A percentile compares a stretch with the other conserved stretches of the same genome.
These are phyloP conservation scores for Hortiboletus campestris DNA, from an alignment of 768 basidiomycete genomes.

Conservation along the genomic window DNA sequence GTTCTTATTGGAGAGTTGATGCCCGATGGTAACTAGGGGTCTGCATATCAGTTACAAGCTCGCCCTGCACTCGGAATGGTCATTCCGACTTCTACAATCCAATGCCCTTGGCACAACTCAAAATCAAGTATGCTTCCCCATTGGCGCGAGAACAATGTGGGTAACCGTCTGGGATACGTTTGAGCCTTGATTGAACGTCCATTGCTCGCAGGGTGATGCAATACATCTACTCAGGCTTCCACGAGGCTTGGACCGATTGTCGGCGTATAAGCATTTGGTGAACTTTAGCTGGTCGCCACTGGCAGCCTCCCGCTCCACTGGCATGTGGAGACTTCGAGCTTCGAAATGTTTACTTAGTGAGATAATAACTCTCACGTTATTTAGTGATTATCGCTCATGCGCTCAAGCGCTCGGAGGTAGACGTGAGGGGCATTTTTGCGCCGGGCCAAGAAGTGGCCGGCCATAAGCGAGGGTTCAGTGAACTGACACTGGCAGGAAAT, in stretches of 20 bases:
- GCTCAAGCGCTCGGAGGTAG: neutral
- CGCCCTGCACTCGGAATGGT: neutral
- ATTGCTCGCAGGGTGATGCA: neutral
- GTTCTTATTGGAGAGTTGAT: neutral
- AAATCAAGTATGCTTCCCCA: neutral
- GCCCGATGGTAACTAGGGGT: neutral
- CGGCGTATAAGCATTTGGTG: neutral
- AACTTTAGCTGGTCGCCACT: neutral
- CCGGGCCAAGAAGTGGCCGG: neutral
- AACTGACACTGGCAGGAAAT: neutral
- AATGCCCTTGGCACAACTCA: neutral
- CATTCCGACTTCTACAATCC: neutral
- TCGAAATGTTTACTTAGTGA: neutral
- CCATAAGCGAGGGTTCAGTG: neutral
- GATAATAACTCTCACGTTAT: neutral
- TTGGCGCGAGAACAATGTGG: constrained; percentile 2
- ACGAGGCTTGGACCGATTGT: neutral
- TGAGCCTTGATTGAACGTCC: neutral
- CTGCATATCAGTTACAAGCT: constrained; percentile 1
- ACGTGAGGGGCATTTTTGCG: neutral
- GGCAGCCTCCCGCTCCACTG: neutral
- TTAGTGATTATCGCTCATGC: neutral
- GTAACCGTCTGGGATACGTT: neutral
- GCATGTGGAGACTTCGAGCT: neutral
- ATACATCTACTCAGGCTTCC: neutral